A percentile compares a stretch with the other conserved stretches of the same genome.
phyloP scores from a whole-genome alignment of 2,329 filamentous ascomycete genomes.

The Stachybotrys chlorohalonatus region DNA sequence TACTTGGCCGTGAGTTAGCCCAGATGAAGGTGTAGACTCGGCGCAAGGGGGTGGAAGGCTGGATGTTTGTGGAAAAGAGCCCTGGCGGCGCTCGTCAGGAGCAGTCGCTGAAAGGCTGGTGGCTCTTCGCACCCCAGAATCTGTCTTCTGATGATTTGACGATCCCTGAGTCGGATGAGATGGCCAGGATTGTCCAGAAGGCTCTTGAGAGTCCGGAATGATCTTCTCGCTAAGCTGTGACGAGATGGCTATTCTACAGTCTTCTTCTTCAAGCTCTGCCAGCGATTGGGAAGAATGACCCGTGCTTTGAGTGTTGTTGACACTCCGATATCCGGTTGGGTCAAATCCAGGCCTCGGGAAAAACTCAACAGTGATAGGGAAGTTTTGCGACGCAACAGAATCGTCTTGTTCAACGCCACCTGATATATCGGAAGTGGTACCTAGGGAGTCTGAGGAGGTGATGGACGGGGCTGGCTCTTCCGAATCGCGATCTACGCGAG shows the following conservation, averaged over 20 bases:
- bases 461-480: slow-evolving; percentile 21
- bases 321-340: slow-evolving; percentile 23
- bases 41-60: not conserved
- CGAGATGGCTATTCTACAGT: slow-evolving; percentile 19
- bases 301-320: slow-evolving; percentile 18
- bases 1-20: not conserved
- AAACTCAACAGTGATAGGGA: slow-evolving; percentile 17
- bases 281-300: slow-evolving; percentile 20
- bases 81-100: not conserved
- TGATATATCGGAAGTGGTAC: slow-evolving; percentile 8
- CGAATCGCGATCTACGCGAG: slow-evolving; percentile 11
- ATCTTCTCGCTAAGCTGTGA: slow-evolving; percentile 24
- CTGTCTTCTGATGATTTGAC: no score
- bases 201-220: slow-evolving; percentile 36
- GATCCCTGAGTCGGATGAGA: not conserved
- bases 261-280: slow-evolving; percentile 25
- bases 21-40: not conserved
- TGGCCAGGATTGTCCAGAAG: slow-evolving; percentile 14
- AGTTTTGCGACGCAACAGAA: not conserved
- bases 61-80: not conserved
- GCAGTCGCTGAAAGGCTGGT: not conserved
- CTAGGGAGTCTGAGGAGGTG: slow-evolving; percentile 14
- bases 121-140: not conserved
- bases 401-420: slow-evolving; percentile 7
- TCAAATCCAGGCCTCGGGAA: slow-evolving; percentile 21